Evolutionary conservation across 139 green algal species (phyloP).

Genomic region (Mychonastes homosphaera): DNA sequence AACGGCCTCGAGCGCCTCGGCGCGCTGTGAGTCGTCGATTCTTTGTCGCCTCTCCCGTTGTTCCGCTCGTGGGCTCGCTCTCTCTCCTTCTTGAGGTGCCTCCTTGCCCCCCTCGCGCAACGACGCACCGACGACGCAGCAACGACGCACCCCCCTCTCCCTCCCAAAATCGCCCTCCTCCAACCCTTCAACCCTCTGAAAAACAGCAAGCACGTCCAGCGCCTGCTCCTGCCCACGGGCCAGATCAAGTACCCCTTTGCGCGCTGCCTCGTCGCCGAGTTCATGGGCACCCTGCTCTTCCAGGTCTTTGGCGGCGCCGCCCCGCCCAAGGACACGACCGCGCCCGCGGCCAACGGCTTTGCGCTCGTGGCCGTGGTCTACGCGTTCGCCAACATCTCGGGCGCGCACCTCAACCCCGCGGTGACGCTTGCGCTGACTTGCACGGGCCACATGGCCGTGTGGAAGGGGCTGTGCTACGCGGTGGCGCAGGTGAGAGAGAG

Average conservation of each 20-base stretch:
- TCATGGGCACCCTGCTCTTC: constrained; percentile 43
- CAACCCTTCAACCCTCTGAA: background rate
- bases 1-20: constrained; percentile 34
- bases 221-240: constrained; percentile 18
- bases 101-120: too few species aligned
- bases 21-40: constrained; percentile 27
- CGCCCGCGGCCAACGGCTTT: constrained; percentile 44
- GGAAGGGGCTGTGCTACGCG: constrained; percentile 53
- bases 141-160: background rate
- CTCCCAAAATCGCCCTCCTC: too few species aligned
- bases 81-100: too few species aligned
- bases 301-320: constrained; percentile 49
- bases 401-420: constrained; percentile 62
- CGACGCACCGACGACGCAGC: too few species aligned
- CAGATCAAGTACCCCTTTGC: constrained; percentile 34
- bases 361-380: constrained; percentile 55
- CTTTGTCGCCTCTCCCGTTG: background rate
- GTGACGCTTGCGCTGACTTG: constrained; percentile 62
- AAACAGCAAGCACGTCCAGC: constrained; percentile 28
- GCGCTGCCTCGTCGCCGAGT: constrained; percentile 38
- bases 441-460: constrained; percentile 60
- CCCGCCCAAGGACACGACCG: constrained; percentile 38
- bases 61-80: background rate
- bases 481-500: constrained; percentile 37
- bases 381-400: constrained; percentile 53